Evolutionary conservation across 2,329 filamentous ascomycete species (phyloP).

Genomic region (Aspergillus sp.): DNA sequence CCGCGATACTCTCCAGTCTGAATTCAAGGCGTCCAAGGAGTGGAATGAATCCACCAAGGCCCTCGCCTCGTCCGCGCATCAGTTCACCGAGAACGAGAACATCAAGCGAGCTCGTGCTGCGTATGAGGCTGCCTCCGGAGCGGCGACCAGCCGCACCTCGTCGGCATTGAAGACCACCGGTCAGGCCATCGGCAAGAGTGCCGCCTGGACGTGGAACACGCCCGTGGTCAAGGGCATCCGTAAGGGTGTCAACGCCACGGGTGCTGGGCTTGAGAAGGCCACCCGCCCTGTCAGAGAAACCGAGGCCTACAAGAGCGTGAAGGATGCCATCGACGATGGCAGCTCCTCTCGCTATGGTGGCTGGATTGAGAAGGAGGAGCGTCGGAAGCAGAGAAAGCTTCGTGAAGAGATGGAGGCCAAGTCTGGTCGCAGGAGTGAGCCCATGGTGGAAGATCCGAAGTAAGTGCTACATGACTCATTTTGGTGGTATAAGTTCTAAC

Average conservation of each 20-base stretch:
- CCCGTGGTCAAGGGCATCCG: conserved; percentile 86
- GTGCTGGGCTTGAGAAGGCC: conserved; percentile 85
- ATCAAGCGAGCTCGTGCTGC: conserved; percentile 82
- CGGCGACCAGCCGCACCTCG: conserved; percentile 73
- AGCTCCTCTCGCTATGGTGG: conserved; percentile 94
- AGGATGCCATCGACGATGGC: conserved; percentile 94
- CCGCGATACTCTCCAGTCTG: conserved; percentile 87
- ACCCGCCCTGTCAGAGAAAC: conserved; percentile 92
- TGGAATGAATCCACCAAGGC: conserved; percentile 99
- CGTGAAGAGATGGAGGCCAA: conserved; percentile 63
- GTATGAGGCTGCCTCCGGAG: conserved; percentile 81
- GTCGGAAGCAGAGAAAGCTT: conserved; percentile 72
- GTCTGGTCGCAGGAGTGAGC: conserved; percentile 54
- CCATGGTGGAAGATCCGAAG: conserved; percentile 81
- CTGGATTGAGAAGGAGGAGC: conserved; percentile 95
- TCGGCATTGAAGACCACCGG: conserved; percentile 83
- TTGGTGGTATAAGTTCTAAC: conserved; percentile 29
- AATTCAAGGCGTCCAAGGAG: conserved; percentile 96
- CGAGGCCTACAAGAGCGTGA: conserved; percentile 89
- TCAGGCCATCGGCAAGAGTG: conserved; percentile 81
- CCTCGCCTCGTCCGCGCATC: conserved; percentile 79
- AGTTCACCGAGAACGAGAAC: conserved; percentile 89
- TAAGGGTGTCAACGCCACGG: conserved; percentile 80
- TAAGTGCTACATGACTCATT: conserved; percentile 49
- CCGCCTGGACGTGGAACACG: conserved; percentile 96